phyloP scores from a whole-genome alignment of 2,329 filamentous ascomycete species.

The Pyrenophora seminiperda region DNA sequence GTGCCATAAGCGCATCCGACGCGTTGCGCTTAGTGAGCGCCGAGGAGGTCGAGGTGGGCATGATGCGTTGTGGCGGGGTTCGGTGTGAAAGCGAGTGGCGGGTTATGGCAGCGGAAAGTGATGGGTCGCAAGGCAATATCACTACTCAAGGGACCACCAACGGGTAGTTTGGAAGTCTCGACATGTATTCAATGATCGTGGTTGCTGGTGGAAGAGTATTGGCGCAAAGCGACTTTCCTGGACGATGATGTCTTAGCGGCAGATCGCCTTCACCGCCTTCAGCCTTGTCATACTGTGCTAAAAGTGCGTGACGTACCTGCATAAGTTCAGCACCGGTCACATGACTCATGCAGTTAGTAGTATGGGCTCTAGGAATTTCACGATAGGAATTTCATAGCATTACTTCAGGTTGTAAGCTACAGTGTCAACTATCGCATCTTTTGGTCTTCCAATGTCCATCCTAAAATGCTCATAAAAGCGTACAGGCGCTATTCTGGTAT shows the following conservation, averaged over 20 bases:
- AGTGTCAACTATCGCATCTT: too few relatives aligned
- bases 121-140: neutral
- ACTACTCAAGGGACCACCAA: neutral
- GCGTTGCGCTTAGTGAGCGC: constrained; percentile 69
- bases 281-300: constrained; percentile 30
- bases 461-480: neutral
- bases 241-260: constrained; percentile 24
- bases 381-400: neutral
- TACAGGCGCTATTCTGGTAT: neutral
- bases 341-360: neutral
- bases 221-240: constrained; percentile 20
- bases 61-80: constrained; percentile 13
- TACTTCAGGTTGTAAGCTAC: neutral
- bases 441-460: too few relatives aligned
- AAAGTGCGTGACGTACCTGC: constrained; percentile 10
- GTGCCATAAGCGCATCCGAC: constrained; percentile 80
- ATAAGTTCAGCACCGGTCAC: neutral
- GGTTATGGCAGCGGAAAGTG: neutral
- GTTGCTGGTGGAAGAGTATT: constrained; percentile 3
- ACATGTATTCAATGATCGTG: constrained; percentile 1
- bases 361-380: neutral
- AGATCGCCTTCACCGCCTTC: constrained; percentile 39
- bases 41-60: constrained; percentile 52
- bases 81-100: neutral
- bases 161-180: neutral